These are phyloP conservation scores for Hypoxylon intermedium DNA, from an alignment of 495 filamentous ascomycete species.

Conservation along the genomic window DNA sequence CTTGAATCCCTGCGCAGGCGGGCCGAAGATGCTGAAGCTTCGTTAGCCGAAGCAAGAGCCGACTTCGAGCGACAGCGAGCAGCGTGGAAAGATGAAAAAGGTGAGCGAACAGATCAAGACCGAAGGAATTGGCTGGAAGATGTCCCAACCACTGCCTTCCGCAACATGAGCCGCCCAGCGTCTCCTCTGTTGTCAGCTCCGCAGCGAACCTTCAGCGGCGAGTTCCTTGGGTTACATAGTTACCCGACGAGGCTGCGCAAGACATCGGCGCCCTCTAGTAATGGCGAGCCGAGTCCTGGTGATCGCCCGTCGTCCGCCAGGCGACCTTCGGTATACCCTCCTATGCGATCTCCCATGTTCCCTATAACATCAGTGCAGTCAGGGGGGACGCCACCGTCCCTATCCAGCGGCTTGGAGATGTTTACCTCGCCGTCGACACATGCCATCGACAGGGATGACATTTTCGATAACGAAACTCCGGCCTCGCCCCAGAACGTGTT, in stretches of 20 bases:
- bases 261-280: slow-evolving; percentile 53
- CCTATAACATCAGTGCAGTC: slow-evolving; percentile 22
- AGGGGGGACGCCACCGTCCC: slow-evolving; percentile 34
- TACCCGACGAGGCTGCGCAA: slow-evolving; percentile 53
- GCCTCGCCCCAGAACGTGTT: slow-evolving; percentile 75
- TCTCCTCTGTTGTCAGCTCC: slow-evolving; percentile 53
- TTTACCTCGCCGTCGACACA: slow-evolving; percentile 55
- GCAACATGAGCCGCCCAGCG: slow-evolving; percentile 53
- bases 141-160: slow-evolving; percentile 46
- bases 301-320: slow-evolving; percentile 41
- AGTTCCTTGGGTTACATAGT: slow-evolving; percentile 53
- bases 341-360: slow-evolving; percentile 43
- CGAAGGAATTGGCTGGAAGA: slow-evolving; percentile 76
- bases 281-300: slow-evolving; percentile 47
- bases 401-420: slow-evolving; percentile 39
- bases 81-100: slow-evolving; percentile 74
- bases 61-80: slow-evolving; percentile 59
- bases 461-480: slow-evolving; percentile 65
- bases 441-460: slow-evolving; percentile 73
- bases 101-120: slow-evolving; percentile 71
- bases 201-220: slow-evolving; percentile 56
- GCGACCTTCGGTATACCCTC: slow-evolving; percentile 51
- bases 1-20: slow-evolving; percentile 68
- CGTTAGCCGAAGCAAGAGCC: slow-evolving; percentile 59
- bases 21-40: slow-evolving; percentile 69